Evolutionary conservation across 768 basidiomycete species (phyloP), one percentile per base, ranked within the genome.

Genomic region (Boletus pseudo-olivaceus): DNA sequence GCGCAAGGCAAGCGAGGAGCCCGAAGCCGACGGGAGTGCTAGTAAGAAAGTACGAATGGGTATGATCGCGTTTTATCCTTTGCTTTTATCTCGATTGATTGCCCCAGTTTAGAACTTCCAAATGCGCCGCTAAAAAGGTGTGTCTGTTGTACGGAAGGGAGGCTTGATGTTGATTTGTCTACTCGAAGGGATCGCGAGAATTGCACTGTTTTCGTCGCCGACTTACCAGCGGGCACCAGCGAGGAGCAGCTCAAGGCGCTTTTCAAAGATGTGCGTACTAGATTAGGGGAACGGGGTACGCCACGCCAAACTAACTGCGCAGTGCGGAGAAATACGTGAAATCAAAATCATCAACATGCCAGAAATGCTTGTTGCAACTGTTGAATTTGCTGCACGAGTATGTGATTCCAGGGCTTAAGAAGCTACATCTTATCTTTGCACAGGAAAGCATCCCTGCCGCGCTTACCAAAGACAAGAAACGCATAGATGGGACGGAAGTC

Each of bases 381-480:
- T 98, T 23, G 97, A 99, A 68, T 98, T 99, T 67, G 76, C 75
- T 54, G 78, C 83, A 29, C 75, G 86, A 57, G 82, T 73, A 56
- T 34, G 48, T 47, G 42, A 47, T 23, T 15, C 30, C 8, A 17
- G 4, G 32, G 10, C 7, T 43, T 4, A 19, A 27, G 33, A 32
- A 19, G 47, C 35, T n/a, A 19, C 7, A 9, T 33, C 8, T 58
- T 15, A 52, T 41, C 38, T 33, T 47, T 43, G 40, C 45, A 23
- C 59, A 93, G 87, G 91, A 92, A 15, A 82, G 81, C 54, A 80
- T 98, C 2, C 92, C 93, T 9, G 82, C 83, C 0, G 97, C 92
- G 2, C 76, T 96, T 37, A 96, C 94, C 0, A 95, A 93, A 67
- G 96, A 99, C 73, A 97, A 96, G 73, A 97, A 96, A 68, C 83